A percentile compares a stretch with the other conserved stretches of the same genome.
Conservation (phyloP, 2,329 filamentous ascomycete genomes). For the Neofusicoccum sp. region DNA sequence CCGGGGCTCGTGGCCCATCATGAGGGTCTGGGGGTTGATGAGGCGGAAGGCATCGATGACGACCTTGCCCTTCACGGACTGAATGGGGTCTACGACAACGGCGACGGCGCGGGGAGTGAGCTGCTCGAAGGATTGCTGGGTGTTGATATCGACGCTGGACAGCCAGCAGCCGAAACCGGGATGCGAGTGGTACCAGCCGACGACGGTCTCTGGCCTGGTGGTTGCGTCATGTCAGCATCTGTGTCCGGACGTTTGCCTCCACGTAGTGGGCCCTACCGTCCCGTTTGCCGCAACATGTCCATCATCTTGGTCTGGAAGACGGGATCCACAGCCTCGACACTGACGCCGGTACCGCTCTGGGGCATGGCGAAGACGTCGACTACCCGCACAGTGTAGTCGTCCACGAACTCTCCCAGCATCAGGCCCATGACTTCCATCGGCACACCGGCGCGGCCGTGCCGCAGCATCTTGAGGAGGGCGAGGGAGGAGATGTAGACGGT, state of each 20-base stretch:
- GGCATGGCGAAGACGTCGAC: conserved; percentile 99
- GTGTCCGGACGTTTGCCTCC: too few relatives aligned
- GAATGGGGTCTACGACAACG: conserved; percentile 96
- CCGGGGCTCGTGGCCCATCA: conserved; percentile 95
- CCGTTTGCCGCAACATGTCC: conserved; percentile 98
- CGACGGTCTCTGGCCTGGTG: conserved; percentile 84
- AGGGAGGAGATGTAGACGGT: conserved; percentile 99
- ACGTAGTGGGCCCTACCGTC: conserved; percentile 61
- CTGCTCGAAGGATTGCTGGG: conserved; percentile 99
- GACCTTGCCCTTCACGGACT: conserved; percentile 99
- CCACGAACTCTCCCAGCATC: conserved; percentile 98
- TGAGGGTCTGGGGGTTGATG: conserved; percentile 95
- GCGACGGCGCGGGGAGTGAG: conserved; percentile 94
- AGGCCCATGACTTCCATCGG: conserved; percentile 99
- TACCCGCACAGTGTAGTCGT: conserved; percentile 97
- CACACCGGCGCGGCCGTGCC: conserved; percentile 93
- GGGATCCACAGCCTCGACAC: conserved; percentile 95
- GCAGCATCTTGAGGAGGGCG: conserved; percentile 95
- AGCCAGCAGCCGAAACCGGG: conserved; percentile 99
- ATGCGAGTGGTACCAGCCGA: conserved; percentile 99
- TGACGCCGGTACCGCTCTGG: conserved; percentile 95
- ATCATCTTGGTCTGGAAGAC: conserved; percentile 99
- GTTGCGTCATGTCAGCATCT: background rate
- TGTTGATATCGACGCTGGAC: conserved; percentile 98
- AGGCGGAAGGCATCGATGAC: conserved; percentile 98